Base-by-base conservation (phyloP, 495 filamentous ascomycete genomes). In the Hypoxylon intermedium region DNA sequence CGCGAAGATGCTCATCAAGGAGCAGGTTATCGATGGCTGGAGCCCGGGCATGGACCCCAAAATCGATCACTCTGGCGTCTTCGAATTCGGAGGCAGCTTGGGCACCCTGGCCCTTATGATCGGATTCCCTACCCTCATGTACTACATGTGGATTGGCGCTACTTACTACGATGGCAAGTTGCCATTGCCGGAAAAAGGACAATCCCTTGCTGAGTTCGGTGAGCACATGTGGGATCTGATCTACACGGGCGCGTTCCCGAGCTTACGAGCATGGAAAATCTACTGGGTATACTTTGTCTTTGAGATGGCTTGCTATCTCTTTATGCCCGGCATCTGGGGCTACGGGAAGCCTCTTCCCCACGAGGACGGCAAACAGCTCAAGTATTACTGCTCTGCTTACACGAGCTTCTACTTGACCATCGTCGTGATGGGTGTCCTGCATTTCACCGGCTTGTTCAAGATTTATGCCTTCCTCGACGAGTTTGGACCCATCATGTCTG, bases 141-240 rank as follows among this genome's bases (percentile, higher is more conserved):
- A 89, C 79, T 97, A 96, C 79, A 93, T 98, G 91, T 98, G 93
- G 93, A 87, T 96, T 70, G 94, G 94, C 23, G 90, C 93, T 33
- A 91, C 86, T 40, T 93, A 92, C 74, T 98, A 96, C 72, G 78
- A 90, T 74, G 92, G 92, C 58, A 85, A 89, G 59, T 80, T 95
- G 54, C 93, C 93, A 16, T 74, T 74, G 47, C 89, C 84, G 21
- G 75, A 75, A n/a, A 69, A 80, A 45, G 89, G 81, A 23, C 82
- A 97, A 78, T 85, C 76, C 69, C 79, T 82, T 50, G 51, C 53
- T 7, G 84, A 92, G 6, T 97, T 96, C 65, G 75, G 84, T 42
- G 62, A 76, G 51, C 85, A 92, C 53, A 68, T 97, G 70, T 79
- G 68, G 33, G 50, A 85, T 57, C 75, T 97, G 64, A 83, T 90